Base-by-base conservation (phyloP, 2,329 filamentous ascomycete genomes). In the Fusarium burgessii region DNA sequence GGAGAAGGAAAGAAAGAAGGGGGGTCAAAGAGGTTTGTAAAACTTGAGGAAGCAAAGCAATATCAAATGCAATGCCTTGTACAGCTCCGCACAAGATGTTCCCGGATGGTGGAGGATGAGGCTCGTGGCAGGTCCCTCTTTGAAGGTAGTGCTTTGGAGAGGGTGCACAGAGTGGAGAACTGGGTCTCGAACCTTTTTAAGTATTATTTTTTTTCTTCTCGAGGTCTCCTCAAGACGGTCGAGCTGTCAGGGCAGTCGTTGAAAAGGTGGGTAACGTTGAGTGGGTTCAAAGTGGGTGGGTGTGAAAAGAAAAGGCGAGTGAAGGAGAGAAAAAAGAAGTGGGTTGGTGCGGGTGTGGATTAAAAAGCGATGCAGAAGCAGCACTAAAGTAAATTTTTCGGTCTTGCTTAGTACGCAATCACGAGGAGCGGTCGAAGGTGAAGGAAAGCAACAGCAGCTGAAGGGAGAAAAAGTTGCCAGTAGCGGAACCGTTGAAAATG, bases 111-210 rank as follows among this genome's bases (percentile, higher is more conserved):
- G 79, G 79, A 79, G 79, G 78, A 80, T 82, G 81, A 81, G 78
- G 80, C 79, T 80, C 77, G 77, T 78, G 75, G 76, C 74, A 80
- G 77, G 78, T 78, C 76, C 79, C 79, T 80, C 79, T 77, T 79
- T 59, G 68, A 80, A 82, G 77, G 76, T 78, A 80, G 80, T 83
- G 81, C 80, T 82, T 80, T 81, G 82, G 82, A 82, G 80, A 83
- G 81, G 80, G 79, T 81, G 81, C 76, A 69, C 68, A 78, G 79
- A 80, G 82, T 84, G 83, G 83, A 82, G 82, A 83, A 82, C 77
- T 79, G 81, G 81, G 78, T 80, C 81, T 81, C 74, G 78, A 78
- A 79, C 77, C 79, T 82, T 82, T 82, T 82, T 82, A 80, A 67
- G 64, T 67, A 67, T 68, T 56, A 68, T 56, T 80, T 80, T 80